Evolutionary conservation across 495 filamentous ascomycete genomes (phyloP).

Genomic region (Choiromyces venosus): DNA sequence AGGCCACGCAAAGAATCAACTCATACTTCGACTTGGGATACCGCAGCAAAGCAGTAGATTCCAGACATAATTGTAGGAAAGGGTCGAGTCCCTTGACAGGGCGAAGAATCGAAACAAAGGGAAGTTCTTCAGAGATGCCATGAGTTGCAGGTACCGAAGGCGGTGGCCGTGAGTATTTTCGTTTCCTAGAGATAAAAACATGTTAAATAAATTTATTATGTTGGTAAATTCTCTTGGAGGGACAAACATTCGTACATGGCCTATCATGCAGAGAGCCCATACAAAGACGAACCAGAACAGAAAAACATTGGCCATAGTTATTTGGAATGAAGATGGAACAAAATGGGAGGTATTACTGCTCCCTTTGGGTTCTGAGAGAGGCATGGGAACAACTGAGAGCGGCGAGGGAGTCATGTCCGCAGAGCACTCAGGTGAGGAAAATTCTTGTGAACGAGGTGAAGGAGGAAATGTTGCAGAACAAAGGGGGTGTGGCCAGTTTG

Average conservation of each 20-base stretch:
- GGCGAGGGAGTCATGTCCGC: background rate
- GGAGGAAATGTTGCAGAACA: background rate
- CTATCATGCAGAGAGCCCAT: constrained; percentile 53
- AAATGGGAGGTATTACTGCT: background rate
- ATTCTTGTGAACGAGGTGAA: background rate
- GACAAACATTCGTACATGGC: constrained; percentile 57
- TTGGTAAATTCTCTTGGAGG: background rate
- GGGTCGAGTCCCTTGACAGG: constrained; percentile 91
- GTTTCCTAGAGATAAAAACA: constrained; percentile 11
- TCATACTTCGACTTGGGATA: constrained; percentile 76
- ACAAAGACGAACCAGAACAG: constrained; percentile 58
- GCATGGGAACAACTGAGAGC: background rate
- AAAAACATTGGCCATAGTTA: constrained; percentile 42
- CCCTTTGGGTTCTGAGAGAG: background rate
- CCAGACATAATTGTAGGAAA: constrained; percentile 83
- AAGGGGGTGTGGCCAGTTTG: background rate
- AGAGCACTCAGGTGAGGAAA: background rate
- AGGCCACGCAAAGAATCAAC: constrained; percentile 75
- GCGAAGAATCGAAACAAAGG: constrained; percentile 87
- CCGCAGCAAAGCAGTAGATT: constrained; percentile 76
- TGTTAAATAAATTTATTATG: background rate
- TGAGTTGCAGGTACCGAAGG: constrained; percentile 24
- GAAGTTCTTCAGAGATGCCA: constrained; percentile 44
- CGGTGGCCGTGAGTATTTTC: constrained; percentile 18
- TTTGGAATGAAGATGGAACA: background rate